A percentile compares a stretch with the other conserved stretches of the same genome.
These are phyloP conservation scores for Canavalia ensiformis DNA, from an alignment of 306 rosid genomes.

Conservation along the genomic window DNA sequence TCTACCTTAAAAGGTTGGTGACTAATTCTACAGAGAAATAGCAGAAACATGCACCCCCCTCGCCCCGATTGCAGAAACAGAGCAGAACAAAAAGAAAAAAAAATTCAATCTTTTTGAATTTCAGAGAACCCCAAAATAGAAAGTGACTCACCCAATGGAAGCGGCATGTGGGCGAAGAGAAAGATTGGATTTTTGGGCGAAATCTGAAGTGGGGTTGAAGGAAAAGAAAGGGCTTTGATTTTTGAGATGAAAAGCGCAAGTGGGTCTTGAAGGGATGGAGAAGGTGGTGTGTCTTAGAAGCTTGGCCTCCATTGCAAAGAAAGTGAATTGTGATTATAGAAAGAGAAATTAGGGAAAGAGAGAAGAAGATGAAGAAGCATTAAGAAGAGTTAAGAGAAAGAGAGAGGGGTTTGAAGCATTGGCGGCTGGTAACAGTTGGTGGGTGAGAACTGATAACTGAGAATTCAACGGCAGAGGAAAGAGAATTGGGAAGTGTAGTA, in stretches of 20 bases:
- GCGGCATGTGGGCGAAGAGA: constrained; percentile 52
- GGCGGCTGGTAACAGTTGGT: background rate
- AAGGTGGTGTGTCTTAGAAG: constrained; percentile 49
- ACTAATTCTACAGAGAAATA: background rate
- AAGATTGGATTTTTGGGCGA: constrained; percentile 41
- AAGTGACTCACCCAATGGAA: constrained; percentile 61
- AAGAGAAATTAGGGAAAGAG: background rate
- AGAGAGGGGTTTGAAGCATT: background rate
- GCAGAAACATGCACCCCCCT: background rate
- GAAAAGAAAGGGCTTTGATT: constrained; percentile 25
- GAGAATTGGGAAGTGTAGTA: too few species aligned
- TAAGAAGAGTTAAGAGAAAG: background rate
- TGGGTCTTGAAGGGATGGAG: constrained; percentile 46
- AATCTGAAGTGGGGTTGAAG: constrained; percentile 42
- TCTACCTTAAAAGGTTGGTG: background rate
- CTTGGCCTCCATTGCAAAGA: constrained; percentile 70
- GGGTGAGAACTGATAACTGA: background rate
- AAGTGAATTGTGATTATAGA: background rate
- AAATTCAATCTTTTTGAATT: constrained; percentile 8
- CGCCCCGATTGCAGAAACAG: background rate
- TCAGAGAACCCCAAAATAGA: background rate
- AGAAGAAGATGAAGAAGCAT: background rate
- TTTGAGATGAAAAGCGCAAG: constrained; percentile 33
- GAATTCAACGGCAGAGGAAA: too few species aligned
- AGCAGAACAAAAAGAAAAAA: background rate